Evolutionary conservation across 2,329 filamentous ascomycete genomes (phyloP).

Genomic region (Scedosporium minutisporum): DNA sequence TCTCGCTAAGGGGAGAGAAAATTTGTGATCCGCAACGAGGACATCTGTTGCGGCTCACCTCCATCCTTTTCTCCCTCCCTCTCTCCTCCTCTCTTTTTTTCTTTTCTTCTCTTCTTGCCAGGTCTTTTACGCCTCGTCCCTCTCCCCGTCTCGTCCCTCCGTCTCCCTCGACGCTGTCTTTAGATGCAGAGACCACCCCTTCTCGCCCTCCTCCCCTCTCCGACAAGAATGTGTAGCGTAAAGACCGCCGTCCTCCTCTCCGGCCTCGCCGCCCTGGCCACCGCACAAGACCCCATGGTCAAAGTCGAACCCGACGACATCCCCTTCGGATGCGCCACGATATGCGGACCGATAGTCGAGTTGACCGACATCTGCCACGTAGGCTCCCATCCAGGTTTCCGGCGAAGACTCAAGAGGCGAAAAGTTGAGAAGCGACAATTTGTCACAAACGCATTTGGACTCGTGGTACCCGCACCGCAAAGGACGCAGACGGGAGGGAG

Average conservation of each 20-base stretch:
- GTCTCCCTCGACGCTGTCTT: slow-evolving; percentile 7
- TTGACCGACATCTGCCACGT: slow-evolving; percentile 26
- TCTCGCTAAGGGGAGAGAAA: not conserved
- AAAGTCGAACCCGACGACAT: slow-evolving; percentile 25
- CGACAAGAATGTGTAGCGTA: not conserved
- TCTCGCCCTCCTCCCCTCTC: not conserved
- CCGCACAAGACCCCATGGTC: slow-evolving; percentile 19
- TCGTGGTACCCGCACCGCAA: not conserved
- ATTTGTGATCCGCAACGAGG: not conserved
- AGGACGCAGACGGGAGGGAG: not conserved
- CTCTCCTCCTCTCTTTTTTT: slow-evolving; percentile 9
- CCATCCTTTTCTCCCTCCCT: not conserved
- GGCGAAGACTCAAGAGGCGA: slow-evolving; percentile 18
- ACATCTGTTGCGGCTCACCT: not conserved
- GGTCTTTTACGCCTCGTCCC: slow-evolving; percentile 10
- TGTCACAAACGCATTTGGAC: slow-evolving; percentile 6
- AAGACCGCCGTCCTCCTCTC: slow-evolving; percentile 1
- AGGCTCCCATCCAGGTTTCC: slow-evolving; percentile 11
- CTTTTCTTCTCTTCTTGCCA: slow-evolving; percentile 2
- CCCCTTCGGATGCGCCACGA: slow-evolving; percentile 28
- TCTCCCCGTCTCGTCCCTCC: not conserved
- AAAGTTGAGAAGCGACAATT: not conserved
- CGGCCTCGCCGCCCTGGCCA: slow-evolving; percentile 14
- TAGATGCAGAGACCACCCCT: too few species aligned
- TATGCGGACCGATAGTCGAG: slow-evolving; percentile 33